Evolutionary conservation across 2,329 filamentous ascomycete genomes (phyloP), one percentile per base, ranked within the genome.

Genomic region (Bipolaris bicolor): DNA sequence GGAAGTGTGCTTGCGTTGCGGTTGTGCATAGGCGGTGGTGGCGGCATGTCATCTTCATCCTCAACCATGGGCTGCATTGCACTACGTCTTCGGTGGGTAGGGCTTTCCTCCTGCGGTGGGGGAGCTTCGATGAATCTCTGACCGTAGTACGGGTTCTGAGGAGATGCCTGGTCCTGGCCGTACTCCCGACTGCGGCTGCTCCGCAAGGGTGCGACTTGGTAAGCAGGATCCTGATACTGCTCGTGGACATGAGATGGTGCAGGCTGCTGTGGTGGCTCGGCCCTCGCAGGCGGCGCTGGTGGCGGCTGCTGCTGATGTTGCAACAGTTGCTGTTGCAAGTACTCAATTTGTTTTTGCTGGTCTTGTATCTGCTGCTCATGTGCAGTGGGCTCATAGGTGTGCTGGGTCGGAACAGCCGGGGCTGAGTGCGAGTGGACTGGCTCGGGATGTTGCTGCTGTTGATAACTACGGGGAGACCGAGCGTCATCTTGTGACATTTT

Each of bases 31-130:
- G 76, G 76, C 3, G 76, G 76, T 1, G 76, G 76, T 16, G 76
- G 76, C 11, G 76, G 76, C 34, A 76, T 69, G 39, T 83, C 82
- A 18, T 86, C 86, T 5, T 82, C 85, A 61, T 89, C 87, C 68
- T 89, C 87, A 5, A 86, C 86, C 6, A 83, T 88, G 2, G 83
- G 85, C 64, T 87, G 86, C 83, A 86, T 82, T 0, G 82, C 81
- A 56, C 67, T 73, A 18, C 66, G 64, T 80, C 79, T 66, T 79
- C 76, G 51, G 82, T 83, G 64, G 79, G 82, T 16, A 70, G 71
- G 26, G 74, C 55, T 69, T 58, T 87, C 84, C 55, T 74, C 71
- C 7, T 68, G 61, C 15, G 62, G 48, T 2, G 67, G 62, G 1
- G 63, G 55, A 11, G 65, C 65, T 20, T 60, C 61, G 20, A 69